Conservation (phyloP, 495 filamentous ascomycete genomes). For the Penicillium coffeae region DNA sequence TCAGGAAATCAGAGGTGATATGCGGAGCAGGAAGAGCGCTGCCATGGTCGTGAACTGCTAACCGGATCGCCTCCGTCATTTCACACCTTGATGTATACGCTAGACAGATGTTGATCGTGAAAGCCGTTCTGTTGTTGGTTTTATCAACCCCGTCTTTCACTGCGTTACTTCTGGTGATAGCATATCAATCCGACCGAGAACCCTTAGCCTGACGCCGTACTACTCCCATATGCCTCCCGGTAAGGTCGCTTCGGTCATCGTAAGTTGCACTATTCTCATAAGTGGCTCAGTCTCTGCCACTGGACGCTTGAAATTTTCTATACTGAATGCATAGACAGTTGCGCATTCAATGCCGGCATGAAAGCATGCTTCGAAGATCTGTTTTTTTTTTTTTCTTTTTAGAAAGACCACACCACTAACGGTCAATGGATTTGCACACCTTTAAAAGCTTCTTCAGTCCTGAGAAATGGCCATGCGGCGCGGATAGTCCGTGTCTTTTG, state of each 20-base stretch:
- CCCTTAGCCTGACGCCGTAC: too few relatives aligned
- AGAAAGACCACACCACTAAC: too few relatives aligned
- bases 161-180: too few relatives aligned
- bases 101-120: background rate
- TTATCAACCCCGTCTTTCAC: background rate
- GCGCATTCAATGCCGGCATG: background rate
- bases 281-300: background rate
- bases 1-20: background rate
- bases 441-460: background rate
- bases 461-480: background rate
- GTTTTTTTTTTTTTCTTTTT: too few relatives aligned
- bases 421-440: background rate
- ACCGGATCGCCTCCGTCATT: background rate
- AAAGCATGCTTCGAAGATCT: conserved; percentile 1
- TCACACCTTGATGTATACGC: background rate
- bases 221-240: too few relatives aligned
- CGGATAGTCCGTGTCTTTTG: background rate
- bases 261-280: background rate
- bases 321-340: conserved; percentile 10
- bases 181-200: background rate
- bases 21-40: too few relatives aligned
- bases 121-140: background rate
- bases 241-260: too few relatives aligned
- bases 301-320: conserved; percentile 13
- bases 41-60: background rate